These are phyloP conservation scores for Leccinum sublutescens DNA, from an alignment of 768 basidiomycete genomes.

Conservation along the genomic window DNA sequence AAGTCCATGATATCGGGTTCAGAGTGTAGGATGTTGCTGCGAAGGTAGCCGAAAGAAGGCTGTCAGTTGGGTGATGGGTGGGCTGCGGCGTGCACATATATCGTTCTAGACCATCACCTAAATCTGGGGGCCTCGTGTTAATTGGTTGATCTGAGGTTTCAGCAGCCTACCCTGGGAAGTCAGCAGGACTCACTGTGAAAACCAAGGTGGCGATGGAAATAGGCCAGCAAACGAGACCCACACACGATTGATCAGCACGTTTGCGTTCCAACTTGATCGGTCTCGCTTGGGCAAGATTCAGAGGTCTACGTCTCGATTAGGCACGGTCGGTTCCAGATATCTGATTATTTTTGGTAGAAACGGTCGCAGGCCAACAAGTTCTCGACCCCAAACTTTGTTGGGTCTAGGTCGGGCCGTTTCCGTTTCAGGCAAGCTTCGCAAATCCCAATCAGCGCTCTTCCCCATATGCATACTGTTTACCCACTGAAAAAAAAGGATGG, in stretches of 20 bases:
- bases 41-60: not conserved
- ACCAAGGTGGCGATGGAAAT: not conserved
- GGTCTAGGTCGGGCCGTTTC: not conserved
- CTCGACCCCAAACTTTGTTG: not conserved
- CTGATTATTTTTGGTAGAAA: not conserved
- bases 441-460: not conserved
- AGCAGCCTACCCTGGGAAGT: constrained; percentile 14
- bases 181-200: constrained; percentile 3
- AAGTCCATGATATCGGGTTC: constrained; percentile 45
- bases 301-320: not conserved
- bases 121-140: not conserved
- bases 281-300: not conserved
- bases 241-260: not conserved
- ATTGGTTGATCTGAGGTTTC: constrained; percentile 8
- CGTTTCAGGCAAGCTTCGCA: too few relatives aligned
- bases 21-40: not conserved
- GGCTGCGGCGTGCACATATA: constrained; percentile 9
- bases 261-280: not conserved
- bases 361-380: not conserved
- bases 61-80: not conserved
- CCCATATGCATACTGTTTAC: too few relatives aligned
- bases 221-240: not conserved
- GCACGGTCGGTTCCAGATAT: not conserved
- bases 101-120: constrained; percentile 10
- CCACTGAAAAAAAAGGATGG: not conserved